phyloP scores from a whole-genome alignment of 768 basidiomycete genomes.

The Boletus tomentosulus region DNA sequence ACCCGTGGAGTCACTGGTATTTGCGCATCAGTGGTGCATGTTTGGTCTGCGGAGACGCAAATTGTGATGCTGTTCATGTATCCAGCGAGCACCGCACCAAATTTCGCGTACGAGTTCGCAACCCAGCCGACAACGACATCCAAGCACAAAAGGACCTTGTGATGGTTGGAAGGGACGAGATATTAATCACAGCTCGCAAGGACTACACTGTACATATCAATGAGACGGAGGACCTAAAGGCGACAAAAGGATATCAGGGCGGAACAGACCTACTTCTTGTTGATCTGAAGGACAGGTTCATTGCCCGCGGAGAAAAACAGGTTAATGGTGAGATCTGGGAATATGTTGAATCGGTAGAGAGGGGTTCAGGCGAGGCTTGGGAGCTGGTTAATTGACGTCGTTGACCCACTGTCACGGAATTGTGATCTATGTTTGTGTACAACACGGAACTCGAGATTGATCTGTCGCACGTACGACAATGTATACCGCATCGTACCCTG shows the following conservation, averaged over 20 bases:
- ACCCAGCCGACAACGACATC: neutral
- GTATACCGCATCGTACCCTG: too few relatives aligned
- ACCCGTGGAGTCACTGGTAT: conserved; percentile 3
- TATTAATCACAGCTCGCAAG: neutral
- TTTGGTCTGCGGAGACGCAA: neutral
- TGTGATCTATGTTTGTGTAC: too few relatives aligned
- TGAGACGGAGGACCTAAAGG: neutral
- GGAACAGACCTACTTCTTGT: neutral
- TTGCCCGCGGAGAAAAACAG: neutral
- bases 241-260: neutral
- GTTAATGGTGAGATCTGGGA: too few relatives aligned
- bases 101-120: neutral
- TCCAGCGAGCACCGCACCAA: neutral
- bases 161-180: neutral
- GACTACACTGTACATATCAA: neutral
- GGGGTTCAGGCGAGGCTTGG: neutral
- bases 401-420: too few relatives aligned
- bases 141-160: neutral
- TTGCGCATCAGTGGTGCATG: neutral
- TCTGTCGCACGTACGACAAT: too few relatives aligned
- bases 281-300: neutral
- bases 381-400: too few relatives aligned
- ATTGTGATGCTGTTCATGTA: neutral
- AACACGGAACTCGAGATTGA: too few relatives aligned
- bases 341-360: too few relatives aligned